phyloP scores from a whole-genome alignment of 1,139 yeast species.

The Pichia sp. region DNA sequence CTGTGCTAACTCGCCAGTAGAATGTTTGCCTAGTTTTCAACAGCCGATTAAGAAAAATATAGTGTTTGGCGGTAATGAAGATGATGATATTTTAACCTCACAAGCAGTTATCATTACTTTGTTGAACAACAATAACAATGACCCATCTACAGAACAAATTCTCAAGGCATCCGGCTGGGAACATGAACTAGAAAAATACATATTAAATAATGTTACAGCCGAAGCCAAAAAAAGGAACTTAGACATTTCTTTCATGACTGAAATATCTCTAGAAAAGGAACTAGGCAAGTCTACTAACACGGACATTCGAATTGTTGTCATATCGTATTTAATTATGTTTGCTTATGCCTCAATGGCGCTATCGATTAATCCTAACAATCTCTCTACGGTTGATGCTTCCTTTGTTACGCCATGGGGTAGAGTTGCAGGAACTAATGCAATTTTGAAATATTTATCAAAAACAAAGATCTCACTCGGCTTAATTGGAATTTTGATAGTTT shows the following conservation, averaged over 20 bases:
- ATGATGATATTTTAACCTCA: slow-evolving; percentile 42
- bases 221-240: slow-evolving; percentile 41
- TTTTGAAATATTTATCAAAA: slow-evolving; percentile 32
- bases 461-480: slow-evolving; percentile 74
- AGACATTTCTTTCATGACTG: slow-evolving; percentile 69
- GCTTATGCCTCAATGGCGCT: slow-evolving; percentile 78
- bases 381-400: slow-evolving; percentile 4
- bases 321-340: slow-evolving; percentile 86
- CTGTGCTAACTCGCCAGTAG: slow-evolving; percentile 79
- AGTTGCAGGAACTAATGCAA: slow-evolving; percentile 11
- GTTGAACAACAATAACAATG: slow-evolving; percentile 45
- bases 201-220: slow-evolving; percentile 32
- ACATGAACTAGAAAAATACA: slow-evolving; percentile 43
- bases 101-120: slow-evolving; percentile 72
- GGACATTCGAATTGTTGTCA: slow-evolving; percentile 58
- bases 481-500: slow-evolving; percentile 72
- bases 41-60: slow-evolving; percentile 75
- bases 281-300: slow-evolving; percentile 74
- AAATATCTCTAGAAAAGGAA: slow-evolving; percentile 75
- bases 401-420: slow-evolving; percentile 9
- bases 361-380: slow-evolving; percentile 1
- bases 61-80: slow-evolving; percentile 53
- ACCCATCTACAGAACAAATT: slow-evolving; percentile 31
- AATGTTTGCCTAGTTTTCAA: slow-evolving; percentile 82
- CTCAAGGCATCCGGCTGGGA: slow-evolving; percentile 58